Percentiles rank a stretch among this genome's conserved stretches.
These are phyloP conservation scores for Solanum boliviense DNA, from an alignment of 257 asterid species.

Conservation along the genomic window DNA sequence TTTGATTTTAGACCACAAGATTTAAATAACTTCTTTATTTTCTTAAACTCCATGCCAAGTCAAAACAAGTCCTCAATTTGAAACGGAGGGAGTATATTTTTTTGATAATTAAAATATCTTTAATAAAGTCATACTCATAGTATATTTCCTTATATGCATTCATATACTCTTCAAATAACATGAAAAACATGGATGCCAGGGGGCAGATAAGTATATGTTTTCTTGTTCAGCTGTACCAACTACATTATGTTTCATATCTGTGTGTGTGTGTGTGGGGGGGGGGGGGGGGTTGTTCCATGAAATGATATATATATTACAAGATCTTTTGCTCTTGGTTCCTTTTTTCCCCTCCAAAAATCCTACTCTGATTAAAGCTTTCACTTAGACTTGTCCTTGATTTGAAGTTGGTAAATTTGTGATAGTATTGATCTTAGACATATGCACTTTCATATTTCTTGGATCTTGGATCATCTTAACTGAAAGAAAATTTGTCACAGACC, in stretches of 20 bases:
- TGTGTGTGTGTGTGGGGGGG: too few relatives aligned
- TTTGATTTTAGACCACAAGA: neutral
- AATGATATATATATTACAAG: neutral
- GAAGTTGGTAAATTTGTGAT: neutral
- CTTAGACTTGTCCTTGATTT: neutral
- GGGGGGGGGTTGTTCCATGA: neutral
- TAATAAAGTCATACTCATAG: neutral
- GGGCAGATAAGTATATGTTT: neutral
- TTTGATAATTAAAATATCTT: neutral
- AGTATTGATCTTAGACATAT: neutral
- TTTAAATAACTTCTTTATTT: neutral
- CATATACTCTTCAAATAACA: neutral
- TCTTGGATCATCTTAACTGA: neutral
- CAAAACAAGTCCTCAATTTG: neutral
- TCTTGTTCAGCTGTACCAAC: neutral
- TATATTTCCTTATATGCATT: neutral
- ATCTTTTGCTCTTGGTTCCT: neutral
- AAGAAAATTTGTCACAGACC: conserved; percentile 38
- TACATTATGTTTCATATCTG: neutral
- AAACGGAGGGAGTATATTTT: neutral
- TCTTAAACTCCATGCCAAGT: neutral
- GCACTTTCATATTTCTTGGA: neutral
- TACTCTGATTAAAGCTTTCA: neutral
- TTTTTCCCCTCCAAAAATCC: neutral
- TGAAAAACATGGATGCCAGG: neutral